phyloP scores from a whole-genome alignment of 2,329 filamentous ascomycete genomes.

The Fusarium pilosicola region DNA sequence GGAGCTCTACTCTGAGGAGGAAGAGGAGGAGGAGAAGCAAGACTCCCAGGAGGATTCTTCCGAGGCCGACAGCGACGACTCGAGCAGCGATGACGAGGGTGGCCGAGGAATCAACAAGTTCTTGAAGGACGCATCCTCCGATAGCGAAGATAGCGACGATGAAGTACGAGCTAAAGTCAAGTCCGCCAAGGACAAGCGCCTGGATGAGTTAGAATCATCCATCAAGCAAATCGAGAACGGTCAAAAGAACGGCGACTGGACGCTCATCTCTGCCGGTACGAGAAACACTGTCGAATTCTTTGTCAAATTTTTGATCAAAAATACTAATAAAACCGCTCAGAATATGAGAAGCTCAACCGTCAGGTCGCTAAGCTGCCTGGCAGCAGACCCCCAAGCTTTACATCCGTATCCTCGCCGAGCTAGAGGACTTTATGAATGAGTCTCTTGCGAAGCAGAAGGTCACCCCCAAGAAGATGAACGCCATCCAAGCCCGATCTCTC shows the following conservation, averaged over 20 bases:
- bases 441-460: slow-evolving; percentile 95
- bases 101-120: slow-evolving; percentile 83
- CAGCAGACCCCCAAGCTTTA: slow-evolving; percentile 86
- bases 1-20: slow-evolving; percentile 78
- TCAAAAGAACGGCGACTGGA: slow-evolving; percentile 98
- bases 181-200: slow-evolving; percentile 97
- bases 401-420: slow-evolving; percentile 90
- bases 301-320: neutral
- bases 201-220: slow-evolving; percentile 90
- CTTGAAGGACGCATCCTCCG: slow-evolving; percentile 78
- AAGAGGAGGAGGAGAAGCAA: slow-evolving; percentile 61
- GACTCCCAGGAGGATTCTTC: slow-evolving; percentile 58
- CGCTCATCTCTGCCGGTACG: slow-evolving; percentile 85
- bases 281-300: neutral
- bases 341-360: slow-evolving; percentile 94
- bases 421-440: slow-evolving; percentile 95
- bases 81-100: slow-evolving; percentile 70
- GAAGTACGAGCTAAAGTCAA: slow-evolving; percentile 89
- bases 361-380: slow-evolving; percentile 82
- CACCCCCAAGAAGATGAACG: slow-evolving; percentile 98
- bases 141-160: slow-evolving; percentile 87
- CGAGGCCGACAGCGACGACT: slow-evolving; percentile 57
- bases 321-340: slow-evolving; percentile 56
- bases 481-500: slow-evolving; percentile 89
- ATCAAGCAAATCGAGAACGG: slow-evolving; percentile 95